Conservation (phyloP, 208 protist genomes). For the Strigomonas galati region DNA sequence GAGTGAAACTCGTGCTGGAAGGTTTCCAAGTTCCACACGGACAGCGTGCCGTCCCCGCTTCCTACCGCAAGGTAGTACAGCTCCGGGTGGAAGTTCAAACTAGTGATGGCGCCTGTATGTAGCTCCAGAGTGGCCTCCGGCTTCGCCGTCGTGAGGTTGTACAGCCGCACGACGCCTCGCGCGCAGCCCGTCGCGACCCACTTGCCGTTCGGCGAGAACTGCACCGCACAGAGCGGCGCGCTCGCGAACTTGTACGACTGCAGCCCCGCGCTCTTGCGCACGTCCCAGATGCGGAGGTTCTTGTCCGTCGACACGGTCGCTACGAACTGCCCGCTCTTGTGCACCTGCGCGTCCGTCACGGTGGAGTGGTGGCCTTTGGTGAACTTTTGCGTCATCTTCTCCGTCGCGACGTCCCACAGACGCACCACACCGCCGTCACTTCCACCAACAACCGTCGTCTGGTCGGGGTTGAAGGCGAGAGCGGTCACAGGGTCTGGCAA, state of each 20-base stretch:
- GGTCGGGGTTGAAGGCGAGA: constrained; percentile 59
- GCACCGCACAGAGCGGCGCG: constrained; percentile 54
- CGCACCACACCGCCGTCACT: constrained; percentile 54
- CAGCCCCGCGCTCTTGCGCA: constrained; percentile 63
- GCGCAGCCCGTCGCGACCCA: constrained; percentile 73
- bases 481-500: constrained; percentile 50
- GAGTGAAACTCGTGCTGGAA: constrained; percentile 56
- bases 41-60: constrained; percentile 71
- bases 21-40: constrained; percentile 72
- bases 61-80: constrained; percentile 63
- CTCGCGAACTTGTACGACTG: constrained; percentile 70
- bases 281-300: constrained; percentile 82
- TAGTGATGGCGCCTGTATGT: constrained; percentile 69
- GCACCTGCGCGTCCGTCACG: constrained; percentile 61
- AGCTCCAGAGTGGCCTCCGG: constrained; percentile 43
- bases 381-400: constrained; percentile 57
- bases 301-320: constrained; percentile 69
- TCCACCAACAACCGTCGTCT: constrained; percentile 50
- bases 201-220: constrained; percentile 70
- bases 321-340: constrained; percentile 62
- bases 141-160: constrained; percentile 56
- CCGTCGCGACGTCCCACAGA: constrained; percentile 67
- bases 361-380: constrained; percentile 53
- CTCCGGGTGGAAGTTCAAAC: constrained; percentile 77
- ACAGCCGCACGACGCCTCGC: constrained; percentile 66